Evolutionary conservation across 441 rosid genomes (phyloP), one percentile per base, ranked within the genome.

Genomic region (Sinapis alba): DNA sequence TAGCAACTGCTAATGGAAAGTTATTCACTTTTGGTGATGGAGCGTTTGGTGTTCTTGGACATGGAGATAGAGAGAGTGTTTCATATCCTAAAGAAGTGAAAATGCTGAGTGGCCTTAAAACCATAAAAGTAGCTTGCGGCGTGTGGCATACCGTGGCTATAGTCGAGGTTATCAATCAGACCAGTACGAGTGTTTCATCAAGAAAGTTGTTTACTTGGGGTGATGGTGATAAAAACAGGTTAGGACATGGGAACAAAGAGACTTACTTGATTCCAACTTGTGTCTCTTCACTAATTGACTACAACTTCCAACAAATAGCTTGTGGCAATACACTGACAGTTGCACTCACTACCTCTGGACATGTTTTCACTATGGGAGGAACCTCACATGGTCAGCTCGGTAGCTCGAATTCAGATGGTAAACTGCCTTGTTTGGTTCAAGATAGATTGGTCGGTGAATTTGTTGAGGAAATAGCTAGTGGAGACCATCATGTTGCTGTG

Each of bases 121-220:
- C 93, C 28, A 70, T 88, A 34, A 90, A 89, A 80, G 96, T 93
- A 59, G 95, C 98, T 9, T 93, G 98, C 58, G 94, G 98, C 11
- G 84, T 90, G 57, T 93, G 98, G 96, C 98, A 93, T 71, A 90
- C 97, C 0, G 97, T 91, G 41, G 97, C 98, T 13, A 90, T 93
- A 20, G 95, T 93, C 3, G 98, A 93, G 78, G 88, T 89, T 15
- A 85, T 82, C 73, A 68, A 79, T 54, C 98, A 89, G 21, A 15
- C 84, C 1, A 89, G 96, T 32, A 24, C 80, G 43, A 87, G 65
- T 70, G 57, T 78, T 45, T 80, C 87, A 24, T 85, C 97, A 0
- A 84, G 88, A 77, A 93, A 93, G 77, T 78, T 93, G 81, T 93
- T 93, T 79, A 89, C 97, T 2, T 93, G 98, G 98, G 98, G 97